A percentile compares a stretch with the other conserved stretches of the same genome.
These are phyloP conservation scores for Curvularia hawaiiensis DNA, from an alignment of 2,329 filamentous ascomycete genomes.

Conservation along the genomic window DNA sequence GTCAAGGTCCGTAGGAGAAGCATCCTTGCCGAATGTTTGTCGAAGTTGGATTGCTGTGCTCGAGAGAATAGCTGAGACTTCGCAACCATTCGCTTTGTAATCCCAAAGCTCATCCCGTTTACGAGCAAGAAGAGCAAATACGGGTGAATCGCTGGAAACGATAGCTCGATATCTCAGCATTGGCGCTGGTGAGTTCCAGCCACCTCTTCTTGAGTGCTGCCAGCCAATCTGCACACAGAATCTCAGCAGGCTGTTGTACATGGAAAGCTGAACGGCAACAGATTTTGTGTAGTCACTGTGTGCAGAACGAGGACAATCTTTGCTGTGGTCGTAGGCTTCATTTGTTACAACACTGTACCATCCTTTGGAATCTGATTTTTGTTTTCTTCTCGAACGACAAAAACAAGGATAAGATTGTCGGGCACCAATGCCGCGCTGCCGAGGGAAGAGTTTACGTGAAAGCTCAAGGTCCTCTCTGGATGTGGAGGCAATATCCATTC, in stretches of 20 bases:
- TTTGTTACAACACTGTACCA: neutral
- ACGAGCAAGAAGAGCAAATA: neutral
- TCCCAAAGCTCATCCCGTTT: too few species aligned
- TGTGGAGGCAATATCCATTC: neutral
- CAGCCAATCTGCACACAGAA: neutral
- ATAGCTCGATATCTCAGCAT: neutral
- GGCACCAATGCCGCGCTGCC: neutral
- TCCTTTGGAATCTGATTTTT: neutral
- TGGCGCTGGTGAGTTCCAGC: neutral
- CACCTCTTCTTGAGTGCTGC: neutral
- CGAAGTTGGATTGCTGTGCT: neutral
- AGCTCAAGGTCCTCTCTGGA: neutral
- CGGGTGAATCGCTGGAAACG: neutral
- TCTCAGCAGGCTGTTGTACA: neutral
- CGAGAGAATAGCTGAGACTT: neutral
- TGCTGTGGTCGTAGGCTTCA: neutral
- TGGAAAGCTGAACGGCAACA: neutral
- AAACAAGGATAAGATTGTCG: neutral
- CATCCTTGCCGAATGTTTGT: neutral
- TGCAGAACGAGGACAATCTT: neutral
- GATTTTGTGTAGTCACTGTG: neutral
- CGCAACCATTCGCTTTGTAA: neutral
- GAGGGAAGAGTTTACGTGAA: neutral
- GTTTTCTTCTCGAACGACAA: neutral
- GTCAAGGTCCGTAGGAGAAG: neutral